phyloP scores from a whole-genome alignment of 495 filamentous ascomycete genomes.

The Parathielavia appendiculata region DNA sequence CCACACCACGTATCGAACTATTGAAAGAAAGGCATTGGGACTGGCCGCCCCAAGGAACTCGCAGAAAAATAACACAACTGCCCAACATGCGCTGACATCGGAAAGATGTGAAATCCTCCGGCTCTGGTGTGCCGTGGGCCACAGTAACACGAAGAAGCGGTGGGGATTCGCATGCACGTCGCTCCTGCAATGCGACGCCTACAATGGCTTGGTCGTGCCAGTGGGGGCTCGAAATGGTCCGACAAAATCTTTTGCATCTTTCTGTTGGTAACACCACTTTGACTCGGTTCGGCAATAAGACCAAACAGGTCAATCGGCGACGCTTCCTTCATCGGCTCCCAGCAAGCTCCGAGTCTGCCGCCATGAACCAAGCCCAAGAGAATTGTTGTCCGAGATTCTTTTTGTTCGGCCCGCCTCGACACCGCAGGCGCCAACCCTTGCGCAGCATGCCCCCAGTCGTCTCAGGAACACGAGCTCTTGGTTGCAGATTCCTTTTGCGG shows the following conservation, averaged over 20 bases:
- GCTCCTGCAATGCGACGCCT: conserved; percentile 13
- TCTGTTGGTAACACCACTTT: no score
- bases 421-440: background rate
- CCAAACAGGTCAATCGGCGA: background rate
- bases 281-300: conserved; percentile 6
- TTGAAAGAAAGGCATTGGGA: background rate
- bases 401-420: background rate
- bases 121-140: background rate
- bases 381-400: background rate
- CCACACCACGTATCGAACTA: background rate
- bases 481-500: conserved; percentile 2
- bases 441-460: background rate
- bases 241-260: background rate
- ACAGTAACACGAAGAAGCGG: background rate
- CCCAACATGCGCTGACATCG: background rate
- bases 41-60: background rate
- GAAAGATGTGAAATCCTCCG: background rate
- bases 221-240: conserved; percentile 5
- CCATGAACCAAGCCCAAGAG: background rate
- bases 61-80: background rate
- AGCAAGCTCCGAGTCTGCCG: conserved; percentile 6
- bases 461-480: background rate
- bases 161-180: conserved; percentile 2
- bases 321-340: no score
- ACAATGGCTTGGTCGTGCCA: background rate